These are phyloP conservation scores for Porphyrellus cyaneotinctus DNA, from an alignment of 768 basidiomycete genomes.

Conservation along the genomic window DNA sequence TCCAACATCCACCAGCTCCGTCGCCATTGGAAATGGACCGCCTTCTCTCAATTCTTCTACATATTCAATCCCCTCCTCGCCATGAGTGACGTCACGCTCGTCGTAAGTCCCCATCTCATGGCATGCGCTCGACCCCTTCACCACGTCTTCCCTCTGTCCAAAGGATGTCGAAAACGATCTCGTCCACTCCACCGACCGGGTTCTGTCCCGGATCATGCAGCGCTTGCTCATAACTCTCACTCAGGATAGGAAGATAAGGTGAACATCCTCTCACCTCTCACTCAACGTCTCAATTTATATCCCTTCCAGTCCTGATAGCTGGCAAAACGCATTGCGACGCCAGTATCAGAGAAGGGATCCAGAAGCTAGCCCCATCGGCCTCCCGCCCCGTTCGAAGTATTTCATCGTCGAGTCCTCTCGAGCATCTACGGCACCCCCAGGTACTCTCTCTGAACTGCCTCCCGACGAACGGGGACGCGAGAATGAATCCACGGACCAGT, in stretches of 20 bases:
- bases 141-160: conserved; percentile 9
- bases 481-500: conserved; percentile 11
- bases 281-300: conserved; percentile 16
- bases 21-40: conserved; percentile 89
- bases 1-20: conserved; percentile 54
- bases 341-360: conserved; percentile 76
- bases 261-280: conserved; percentile 29
- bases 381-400: conserved; percentile 32
- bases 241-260: conserved; percentile 79
- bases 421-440: conserved; percentile 25
- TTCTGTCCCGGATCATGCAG: conserved; percentile 71
- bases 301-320: conserved; percentile 58
- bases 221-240: conserved; percentile 69
- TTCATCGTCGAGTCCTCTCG: conserved; percentile 27
- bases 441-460: conserved; percentile 5
- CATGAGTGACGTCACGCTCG: conserved; percentile 64
- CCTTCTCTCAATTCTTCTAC: conserved; percentile 85
- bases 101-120: conserved; percentile 39
- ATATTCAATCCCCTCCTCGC: conserved; percentile 75
- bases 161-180: conserved; percentile 83
- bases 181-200: conserved; percentile 50
- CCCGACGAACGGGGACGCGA: conserved; percentile 7
- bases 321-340: conserved; percentile 73
- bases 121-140: not conserved
- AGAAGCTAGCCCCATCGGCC: conserved; percentile 65